Percentiles rank a stretch among this genome's conserved stretches.
phyloP scores from a whole-genome alignment of 441 rosid genomes.

The Metrosideros polymorpha region DNA sequence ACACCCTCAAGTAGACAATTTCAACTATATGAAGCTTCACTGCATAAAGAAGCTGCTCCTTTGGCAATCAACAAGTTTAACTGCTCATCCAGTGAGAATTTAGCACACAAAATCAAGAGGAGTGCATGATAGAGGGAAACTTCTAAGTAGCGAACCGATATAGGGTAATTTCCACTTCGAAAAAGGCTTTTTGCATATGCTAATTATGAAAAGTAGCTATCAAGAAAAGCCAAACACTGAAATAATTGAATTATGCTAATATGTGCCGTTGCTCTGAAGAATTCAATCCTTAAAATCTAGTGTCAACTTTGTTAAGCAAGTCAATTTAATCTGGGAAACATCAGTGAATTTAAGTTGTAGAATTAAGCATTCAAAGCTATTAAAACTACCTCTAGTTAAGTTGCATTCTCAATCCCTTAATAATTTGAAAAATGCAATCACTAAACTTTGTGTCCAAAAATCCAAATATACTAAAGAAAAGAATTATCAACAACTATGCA shows the following conservation, averaged over 20 bases:
- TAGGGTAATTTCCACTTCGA: neutral
- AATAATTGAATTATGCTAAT: neutral
- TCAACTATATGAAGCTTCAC: neutral
- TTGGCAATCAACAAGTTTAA: neutral
- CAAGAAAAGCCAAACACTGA: neutral
- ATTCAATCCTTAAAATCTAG: neutral
- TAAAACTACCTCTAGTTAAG: neutral
- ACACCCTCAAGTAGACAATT: neutral
- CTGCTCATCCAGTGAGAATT: neutral
- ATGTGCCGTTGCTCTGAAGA: neutral
- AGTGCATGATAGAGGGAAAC: neutral
- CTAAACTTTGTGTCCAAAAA: neutral
- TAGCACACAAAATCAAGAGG: neutral
- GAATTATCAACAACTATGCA: neutral
- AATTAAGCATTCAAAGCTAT: neutral
- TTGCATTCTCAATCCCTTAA: neutral
- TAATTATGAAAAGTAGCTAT: neutral
- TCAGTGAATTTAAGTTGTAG: neutral
- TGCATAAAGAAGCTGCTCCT: neutral
- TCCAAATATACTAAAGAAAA: neutral
- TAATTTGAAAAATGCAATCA: neutral
- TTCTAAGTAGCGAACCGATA: neutral
- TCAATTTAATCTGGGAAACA: neutral
- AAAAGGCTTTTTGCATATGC: neutral
- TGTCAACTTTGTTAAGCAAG: neutral